These are phyloP conservation scores for Russula vinacea DNA, from an alignment of 768 basidiomycete genomes.

Conservation along the genomic window DNA sequence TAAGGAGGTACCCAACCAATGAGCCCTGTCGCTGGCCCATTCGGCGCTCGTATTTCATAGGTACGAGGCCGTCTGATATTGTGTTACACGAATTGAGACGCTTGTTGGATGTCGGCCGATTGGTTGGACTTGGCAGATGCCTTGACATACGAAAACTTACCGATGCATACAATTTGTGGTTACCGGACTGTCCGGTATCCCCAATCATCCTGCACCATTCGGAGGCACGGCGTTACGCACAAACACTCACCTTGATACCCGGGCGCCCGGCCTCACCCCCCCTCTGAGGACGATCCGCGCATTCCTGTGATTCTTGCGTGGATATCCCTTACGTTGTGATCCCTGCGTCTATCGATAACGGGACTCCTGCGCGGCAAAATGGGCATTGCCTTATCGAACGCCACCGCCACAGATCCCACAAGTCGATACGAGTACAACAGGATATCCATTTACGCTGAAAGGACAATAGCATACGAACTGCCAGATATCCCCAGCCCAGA, in stretches of 20 bases:
- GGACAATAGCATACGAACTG: background rate
- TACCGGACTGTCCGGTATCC: background rate
- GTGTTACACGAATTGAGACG: background rate
- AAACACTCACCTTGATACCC: background rate
- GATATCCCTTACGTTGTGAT: background rate
- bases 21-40: background rate
- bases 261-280: background rate
- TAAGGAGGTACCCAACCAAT: background rate
- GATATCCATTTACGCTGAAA: background rate
- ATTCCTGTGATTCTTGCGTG: background rate
- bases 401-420: conserved; percentile 5
- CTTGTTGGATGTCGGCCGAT: background rate
- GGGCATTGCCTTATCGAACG: background rate
- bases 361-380: background rate
- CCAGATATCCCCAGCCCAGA: too few species aligned
- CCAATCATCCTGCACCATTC: background rate
- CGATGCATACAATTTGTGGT: background rate
- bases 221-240: too few species aligned
- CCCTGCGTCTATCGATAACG: background rate
- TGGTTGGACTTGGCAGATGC: background rate
- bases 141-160: background rate
- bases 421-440: background rate
- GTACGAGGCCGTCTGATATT: background rate
- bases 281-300: background rate
- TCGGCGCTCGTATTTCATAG: background rate